Base-by-base conservation (phyloP, 2,329 filamentous ascomycete genomes). In the Rhynchosporium agropyri region DNA sequence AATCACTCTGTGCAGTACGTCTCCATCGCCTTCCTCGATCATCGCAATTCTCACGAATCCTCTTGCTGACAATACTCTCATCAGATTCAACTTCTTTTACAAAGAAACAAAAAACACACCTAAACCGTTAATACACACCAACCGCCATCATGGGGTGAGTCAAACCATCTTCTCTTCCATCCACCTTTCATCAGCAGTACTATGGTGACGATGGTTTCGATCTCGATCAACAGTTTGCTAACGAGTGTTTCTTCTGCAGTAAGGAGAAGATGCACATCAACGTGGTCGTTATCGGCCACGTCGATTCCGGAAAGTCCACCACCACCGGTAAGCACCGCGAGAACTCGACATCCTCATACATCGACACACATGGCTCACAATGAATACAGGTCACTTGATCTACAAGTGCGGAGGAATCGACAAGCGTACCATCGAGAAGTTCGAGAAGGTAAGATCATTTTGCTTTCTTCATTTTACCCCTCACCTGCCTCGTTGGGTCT, bases 371-470 rank as follows among this genome's bases (percentile, higher is more conserved):
- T n/a, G 43, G 66, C 65, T 70, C 61, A 73, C 50, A 71, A 40
- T 64, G 61, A 59, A 46, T 65, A 80, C 82, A 76, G 87, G 89
- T 81, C 89, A 94, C 86, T 89, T 99, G 89, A 98, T 99, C 91
- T 98, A 98, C 92, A 94, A 99, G 90, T 98, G 95, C 87, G 95
- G 95, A 90, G 95, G 95, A 92, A 99, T 98, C 79, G 95, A 99
- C 91, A 92, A 94, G 88, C 94, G 95, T 92, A 98, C 94, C 83
- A 99, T 99, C 81, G 95, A 99, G 90, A 99, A 99, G 91, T 99
- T 99, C 89, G 95, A 99, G 93, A 99, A 99, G 92, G 92, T 96
- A 83, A 80, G 87, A 59, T 55, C 55, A 33, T 45, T 43, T 62
- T 57, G 12, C 51, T 48, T 40, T 68, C 61, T 46, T 12, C 20